These are phyloP conservation scores for Tetracladium marchalianum DNA, from an alignment of 495 filamentous ascomycete genomes.

Conservation along the genomic window DNA sequence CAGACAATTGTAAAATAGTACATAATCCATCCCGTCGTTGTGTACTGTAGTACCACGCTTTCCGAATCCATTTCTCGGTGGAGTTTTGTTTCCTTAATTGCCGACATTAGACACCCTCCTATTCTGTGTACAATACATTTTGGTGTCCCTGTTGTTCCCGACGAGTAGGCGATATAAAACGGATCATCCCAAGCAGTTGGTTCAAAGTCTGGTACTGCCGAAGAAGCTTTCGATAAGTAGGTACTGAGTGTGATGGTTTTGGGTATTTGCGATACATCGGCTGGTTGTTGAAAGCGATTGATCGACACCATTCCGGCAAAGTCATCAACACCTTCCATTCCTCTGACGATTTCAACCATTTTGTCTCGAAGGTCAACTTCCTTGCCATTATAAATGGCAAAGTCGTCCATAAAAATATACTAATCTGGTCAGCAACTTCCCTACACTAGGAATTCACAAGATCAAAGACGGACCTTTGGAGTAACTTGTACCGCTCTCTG, in stretches of 20 bases:
- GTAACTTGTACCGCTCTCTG: conserved; percentile 63
- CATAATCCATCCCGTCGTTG: conserved; percentile 70
- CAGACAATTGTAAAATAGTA: conserved; percentile 48
- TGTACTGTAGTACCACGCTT: conserved; percentile 37
- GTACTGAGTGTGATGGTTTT: conserved; percentile 37
- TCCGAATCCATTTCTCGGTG: conserved; percentile 43
- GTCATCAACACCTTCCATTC: conserved; percentile 45
- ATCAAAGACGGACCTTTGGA: conserved; percentile 32
- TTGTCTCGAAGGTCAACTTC: conserved; percentile 59
- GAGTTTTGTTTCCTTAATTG: conserved; percentile 49
- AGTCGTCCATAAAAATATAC: conserved; percentile 71
- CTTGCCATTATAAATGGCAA: conserved; percentile 70
- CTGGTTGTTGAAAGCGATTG: conserved; percentile 50
- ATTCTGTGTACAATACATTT: conserved; percentile 68
- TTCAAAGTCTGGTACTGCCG: conserved; percentile 39
- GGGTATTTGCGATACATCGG: conserved; percentile 47
- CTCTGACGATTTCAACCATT: conserved; percentile 54
- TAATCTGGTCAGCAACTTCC: conserved; percentile 11
- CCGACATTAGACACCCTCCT: conserved; percentile 50
- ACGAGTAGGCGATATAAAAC: conserved; percentile 62
- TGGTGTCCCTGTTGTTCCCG: conserved; percentile 62
- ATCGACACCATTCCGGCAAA: conserved; percentile 57
- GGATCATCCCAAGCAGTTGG: conserved; percentile 57
- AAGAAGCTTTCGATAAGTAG: conserved; percentile 39
- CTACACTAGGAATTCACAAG: background rate